phyloP scores from a whole-genome alignment of 768 basidiomycete genomes.

The Lepiota venenata region DNA sequence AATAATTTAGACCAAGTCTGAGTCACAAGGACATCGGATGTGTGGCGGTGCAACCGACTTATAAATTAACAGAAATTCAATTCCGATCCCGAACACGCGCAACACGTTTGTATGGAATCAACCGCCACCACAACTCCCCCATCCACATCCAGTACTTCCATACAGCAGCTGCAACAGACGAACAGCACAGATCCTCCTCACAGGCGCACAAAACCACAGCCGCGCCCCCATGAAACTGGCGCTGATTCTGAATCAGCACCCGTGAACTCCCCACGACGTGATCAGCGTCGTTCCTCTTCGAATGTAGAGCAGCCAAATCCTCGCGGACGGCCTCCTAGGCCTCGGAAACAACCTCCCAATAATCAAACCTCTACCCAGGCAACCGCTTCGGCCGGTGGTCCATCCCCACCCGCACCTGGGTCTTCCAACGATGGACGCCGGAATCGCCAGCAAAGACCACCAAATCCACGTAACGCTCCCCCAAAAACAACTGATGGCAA shows the following conservation, averaged over 20 bases:
- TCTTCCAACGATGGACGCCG: neutral
- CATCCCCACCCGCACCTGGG: neutral
- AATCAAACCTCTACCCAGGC: neutral
- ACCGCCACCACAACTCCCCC: neutral
- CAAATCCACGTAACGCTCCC: neutral
- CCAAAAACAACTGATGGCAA: neutral
- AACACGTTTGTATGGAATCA: constrained; percentile 8
- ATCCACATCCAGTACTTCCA: neutral
- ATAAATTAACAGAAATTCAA: neutral
- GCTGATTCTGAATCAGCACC: neutral
- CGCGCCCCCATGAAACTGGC: neutral
- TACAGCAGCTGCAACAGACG: neutral
- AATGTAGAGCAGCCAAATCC: neutral
- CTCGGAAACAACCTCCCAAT: neutral
- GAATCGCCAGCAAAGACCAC: neutral
- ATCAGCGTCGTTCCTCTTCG: neutral
- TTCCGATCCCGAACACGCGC: neutral
- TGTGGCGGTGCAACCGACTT: constrained; percentile 11
- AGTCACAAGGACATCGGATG: neutral
- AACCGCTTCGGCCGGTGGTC: neutral
- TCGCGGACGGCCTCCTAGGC: neutral
- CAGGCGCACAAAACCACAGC: constrained; percentile 6
- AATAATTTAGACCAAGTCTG: neutral
- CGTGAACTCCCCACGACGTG: neutral
- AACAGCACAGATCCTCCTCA: neutral